Base-by-base conservation (phyloP, 441 rosid species). In the Pelargonium myrrhifolium region DNA sequence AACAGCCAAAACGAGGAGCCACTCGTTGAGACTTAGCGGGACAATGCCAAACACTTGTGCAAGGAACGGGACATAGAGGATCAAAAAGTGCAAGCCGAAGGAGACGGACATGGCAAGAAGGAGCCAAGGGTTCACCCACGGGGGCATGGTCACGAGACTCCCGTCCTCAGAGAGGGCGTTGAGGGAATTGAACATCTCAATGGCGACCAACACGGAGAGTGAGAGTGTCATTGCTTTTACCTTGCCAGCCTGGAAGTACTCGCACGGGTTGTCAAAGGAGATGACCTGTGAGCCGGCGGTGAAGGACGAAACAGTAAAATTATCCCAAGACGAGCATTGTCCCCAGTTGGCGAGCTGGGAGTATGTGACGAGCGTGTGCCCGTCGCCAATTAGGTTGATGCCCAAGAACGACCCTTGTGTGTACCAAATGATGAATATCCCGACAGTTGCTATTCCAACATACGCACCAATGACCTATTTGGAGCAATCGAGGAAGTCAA, bases 171-270 rank as follows among this genome's bases (percentile, higher is more conserved):
- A 93, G 22, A 93, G 88, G 40, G 98, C 98, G 42, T 93, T 93
- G 4, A 93, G 82, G 20, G 98, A 93, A 65, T 93, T 93, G 87
- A 93, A 90, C 98, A 93, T 93, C 82, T 93, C 98, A 10, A 93
- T 93, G 37, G 97, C 88, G 42, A 93, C 98, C 84, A 93, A 72
- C 4, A 93, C 97, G 0, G 98, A 83, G 59, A 93, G 96, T 68
- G 97, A 90, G 59, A 90, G 96, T 0, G 96, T 93, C 1, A 89
- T 83, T 1, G 97, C 98, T 73, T 93, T 93, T 69, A 90, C 84
- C 75, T 93, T 93, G 15, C 98, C 98, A 0, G 72, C 42, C 1
- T 72, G 84, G 83, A 93, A 93, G 71, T 93, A 93, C 0, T 90
- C 95, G n/a, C 98, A 90, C 0, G 97, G 95, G 64, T 89, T 81